These are phyloP conservation scores for Camellia japonica DNA, from an alignment of 148 eudicot genomes.

Conservation along the genomic window DNA sequence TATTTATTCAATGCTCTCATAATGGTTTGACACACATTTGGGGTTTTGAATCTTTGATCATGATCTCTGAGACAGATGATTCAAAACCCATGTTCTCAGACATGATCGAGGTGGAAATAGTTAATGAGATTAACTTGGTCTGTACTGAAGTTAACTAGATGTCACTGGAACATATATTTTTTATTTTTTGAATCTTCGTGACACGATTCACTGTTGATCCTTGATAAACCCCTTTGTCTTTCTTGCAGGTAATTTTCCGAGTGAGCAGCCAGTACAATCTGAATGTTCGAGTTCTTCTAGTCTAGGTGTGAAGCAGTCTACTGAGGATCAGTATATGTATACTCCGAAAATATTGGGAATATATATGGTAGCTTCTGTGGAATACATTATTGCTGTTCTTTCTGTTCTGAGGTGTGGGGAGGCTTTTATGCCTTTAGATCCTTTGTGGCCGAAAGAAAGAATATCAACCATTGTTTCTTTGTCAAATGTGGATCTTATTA, in stretches of 20 bases:
- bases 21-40: not conserved
- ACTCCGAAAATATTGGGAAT: conserved; percentile 56
- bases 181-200: not conserved
- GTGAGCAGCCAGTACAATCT: conserved; percentile 15
- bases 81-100: not conserved
- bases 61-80: conserved; percentile 2
- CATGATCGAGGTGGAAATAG: not conserved
- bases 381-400: conserved; percentile 68
- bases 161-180: not conserved
- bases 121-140: not conserved
- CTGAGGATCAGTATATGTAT: conserved; percentile 13
- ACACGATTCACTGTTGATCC: not conserved
- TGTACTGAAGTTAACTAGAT: not conserved
- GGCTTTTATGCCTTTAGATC: conserved; percentile 80
- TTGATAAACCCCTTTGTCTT: not conserved
- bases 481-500: conserved; percentile 59
- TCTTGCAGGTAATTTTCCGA: conserved; percentile 10
- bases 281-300: not conserved
- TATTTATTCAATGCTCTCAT: not conserved
- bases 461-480: conserved; percentile 51
- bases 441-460: conserved; percentile 78
- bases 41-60: not conserved
- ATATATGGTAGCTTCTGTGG: conserved; percentile 71
- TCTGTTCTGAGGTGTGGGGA: conserved; percentile 73
- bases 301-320: conserved; percentile 12